phyloP scores from a whole-genome alignment of 306 rosid genomes.

The Rosa multiflora region DNA sequence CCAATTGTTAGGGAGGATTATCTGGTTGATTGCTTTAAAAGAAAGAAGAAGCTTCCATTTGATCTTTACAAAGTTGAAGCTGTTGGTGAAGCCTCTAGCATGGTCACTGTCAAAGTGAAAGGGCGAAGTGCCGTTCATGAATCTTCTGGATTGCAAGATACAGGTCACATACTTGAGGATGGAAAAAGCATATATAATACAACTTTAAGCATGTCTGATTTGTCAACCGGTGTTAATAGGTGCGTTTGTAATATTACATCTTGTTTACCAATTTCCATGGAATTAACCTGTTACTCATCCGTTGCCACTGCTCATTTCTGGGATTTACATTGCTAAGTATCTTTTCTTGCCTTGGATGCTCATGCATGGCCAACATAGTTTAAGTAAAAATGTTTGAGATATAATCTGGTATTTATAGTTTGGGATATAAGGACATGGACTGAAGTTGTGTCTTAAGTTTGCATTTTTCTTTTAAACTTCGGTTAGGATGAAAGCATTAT shows the following conservation, averaged over 20 bases:
- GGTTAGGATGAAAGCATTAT: neutral
- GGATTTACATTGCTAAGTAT: slow-evolving; percentile 2
- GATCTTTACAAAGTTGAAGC: slow-evolving; percentile 76
- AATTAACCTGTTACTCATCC: neutral
- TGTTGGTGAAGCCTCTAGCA: slow-evolving; percentile 65
- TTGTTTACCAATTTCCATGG: neutral
- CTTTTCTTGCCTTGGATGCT: neutral
- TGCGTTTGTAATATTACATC: slow-evolving; percentile 26
- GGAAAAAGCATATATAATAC: slow-evolving; percentile 85
- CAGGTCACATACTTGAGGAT: slow-evolving; percentile 91
- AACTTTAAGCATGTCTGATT: slow-evolving; percentile 88
- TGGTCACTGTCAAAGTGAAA: slow-evolving; percentile 92
- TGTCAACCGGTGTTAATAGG: slow-evolving; percentile 89
- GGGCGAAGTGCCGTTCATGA: slow-evolving; percentile 90
- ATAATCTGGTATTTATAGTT: neutral
- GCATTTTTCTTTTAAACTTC: neutral
- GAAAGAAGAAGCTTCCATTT: slow-evolving; percentile 73
- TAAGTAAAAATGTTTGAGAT: neutral
- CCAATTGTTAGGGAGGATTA: slow-evolving; percentile 90
- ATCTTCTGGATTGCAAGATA: slow-evolving; percentile 84
- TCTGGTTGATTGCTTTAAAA: slow-evolving; percentile 76
- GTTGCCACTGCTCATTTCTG: neutral
- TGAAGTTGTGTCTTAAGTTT: neutral
- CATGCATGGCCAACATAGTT: neutral
- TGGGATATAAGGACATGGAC: slow-evolving; percentile 3